Evolutionary conservation across 129 eudicot genomes (phyloP).

Genomic region (Flaveria bidentis): DNA sequence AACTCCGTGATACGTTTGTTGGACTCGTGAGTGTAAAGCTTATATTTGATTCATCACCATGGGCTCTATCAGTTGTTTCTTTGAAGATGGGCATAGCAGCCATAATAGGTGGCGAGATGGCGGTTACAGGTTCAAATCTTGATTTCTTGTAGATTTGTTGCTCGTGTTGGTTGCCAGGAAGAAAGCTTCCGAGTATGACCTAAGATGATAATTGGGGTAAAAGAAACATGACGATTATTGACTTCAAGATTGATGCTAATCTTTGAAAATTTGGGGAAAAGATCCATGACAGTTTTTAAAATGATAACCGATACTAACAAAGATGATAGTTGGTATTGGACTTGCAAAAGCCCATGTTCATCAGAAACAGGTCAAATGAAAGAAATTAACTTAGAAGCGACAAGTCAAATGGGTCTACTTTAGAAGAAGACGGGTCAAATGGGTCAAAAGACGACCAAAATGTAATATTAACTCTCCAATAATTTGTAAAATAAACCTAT

Average conservation of each 20-base stretch:
- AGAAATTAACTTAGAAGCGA: too few relatives aligned
- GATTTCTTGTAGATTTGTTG: slow-evolving; percentile 30
- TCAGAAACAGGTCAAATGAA: too few relatives aligned
- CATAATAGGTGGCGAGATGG: slow-evolving; percentile 17
- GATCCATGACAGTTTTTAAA: too few relatives aligned
- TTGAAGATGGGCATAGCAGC: slow-evolving; percentile 36
- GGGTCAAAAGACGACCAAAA: too few relatives aligned
- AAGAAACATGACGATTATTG: background rate
- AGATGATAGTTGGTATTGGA: too few relatives aligned
- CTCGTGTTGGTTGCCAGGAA: slow-evolving; percentile 32
- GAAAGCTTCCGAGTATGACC: slow-evolving; percentile 45
- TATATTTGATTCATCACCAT: slow-evolving; percentile 27
- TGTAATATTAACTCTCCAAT: background rate
- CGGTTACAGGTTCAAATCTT: slow-evolving; percentile 25
- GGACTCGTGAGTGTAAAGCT: slow-evolving; percentile 33
- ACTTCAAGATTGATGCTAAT: background rate
- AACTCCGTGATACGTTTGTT: slow-evolving; percentile 12
- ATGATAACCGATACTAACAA: too few relatives aligned
- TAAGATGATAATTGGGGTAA: slow-evolving; percentile 1
- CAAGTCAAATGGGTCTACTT: too few relatives aligned
- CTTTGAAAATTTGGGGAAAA: too few relatives aligned
- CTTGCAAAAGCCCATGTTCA: too few relatives aligned
- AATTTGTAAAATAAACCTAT: background rate
- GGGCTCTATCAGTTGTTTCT: slow-evolving; percentile 18
- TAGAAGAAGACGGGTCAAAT: too few relatives aligned